Percentiles rank a stretch among this genome's conserved stretches.
Evolutionary conservation across 139 green algal genomes (phyloP).

Genomic region (Chlamydomonas eustigma): DNA sequence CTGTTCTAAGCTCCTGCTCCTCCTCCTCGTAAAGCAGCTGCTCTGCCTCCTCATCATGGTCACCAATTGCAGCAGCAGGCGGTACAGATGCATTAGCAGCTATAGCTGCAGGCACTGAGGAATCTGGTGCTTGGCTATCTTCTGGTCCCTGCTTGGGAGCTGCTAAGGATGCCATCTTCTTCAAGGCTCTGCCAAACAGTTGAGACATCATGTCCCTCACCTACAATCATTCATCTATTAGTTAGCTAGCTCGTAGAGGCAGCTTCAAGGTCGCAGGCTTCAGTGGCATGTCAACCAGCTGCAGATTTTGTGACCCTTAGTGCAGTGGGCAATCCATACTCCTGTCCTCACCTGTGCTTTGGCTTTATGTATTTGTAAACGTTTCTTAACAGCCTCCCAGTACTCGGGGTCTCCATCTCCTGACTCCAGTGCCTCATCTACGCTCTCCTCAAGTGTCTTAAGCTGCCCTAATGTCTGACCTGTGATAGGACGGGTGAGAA

Average conservation of each 20-base stretch:
- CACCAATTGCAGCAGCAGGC: no score
- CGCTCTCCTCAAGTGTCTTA: conserved; percentile 23
- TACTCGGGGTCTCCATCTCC: conserved; percentile 65
- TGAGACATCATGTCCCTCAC: conserved; percentile 2
- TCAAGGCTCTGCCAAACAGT: background rate
- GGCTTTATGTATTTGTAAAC: conserved; percentile 52
- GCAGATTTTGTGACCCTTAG: no score
- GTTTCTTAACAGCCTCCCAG: conserved; percentile 67
- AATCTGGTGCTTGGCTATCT: no score
- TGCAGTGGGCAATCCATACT: no score
- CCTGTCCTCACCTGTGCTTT: conserved; percentile 44
- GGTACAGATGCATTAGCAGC: background rate
- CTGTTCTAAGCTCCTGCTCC: background rate
- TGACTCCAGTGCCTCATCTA: conserved; percentile 22
- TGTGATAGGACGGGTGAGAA: conserved; percentile 31
- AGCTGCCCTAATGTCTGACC: conserved; percentile 55
- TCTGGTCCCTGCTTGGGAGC: no score
- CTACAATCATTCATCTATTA: no score
- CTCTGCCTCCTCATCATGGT: background rate
- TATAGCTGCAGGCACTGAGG: background rate
- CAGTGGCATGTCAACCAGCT: no score
- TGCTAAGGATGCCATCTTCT: conserved; percentile 10
- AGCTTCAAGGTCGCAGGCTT: background rate
- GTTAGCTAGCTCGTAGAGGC: no score
- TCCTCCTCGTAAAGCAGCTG: background rate